These are phyloP conservation scores for Komagataella populi DNA, from an alignment of 805 yeast species.

Conservation along the genomic window DNA sequence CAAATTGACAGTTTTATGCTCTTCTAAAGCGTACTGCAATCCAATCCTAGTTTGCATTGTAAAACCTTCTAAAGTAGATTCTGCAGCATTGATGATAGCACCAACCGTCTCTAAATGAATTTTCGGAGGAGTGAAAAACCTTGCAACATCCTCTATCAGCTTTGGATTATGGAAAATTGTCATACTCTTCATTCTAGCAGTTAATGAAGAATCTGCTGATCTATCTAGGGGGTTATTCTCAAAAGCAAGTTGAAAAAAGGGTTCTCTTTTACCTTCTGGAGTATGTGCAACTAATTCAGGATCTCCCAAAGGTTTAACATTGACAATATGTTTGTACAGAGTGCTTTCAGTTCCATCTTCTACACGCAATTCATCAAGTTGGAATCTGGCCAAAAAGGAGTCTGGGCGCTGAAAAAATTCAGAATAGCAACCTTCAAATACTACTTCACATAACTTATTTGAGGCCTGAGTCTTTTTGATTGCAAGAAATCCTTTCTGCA, in stretches of 20 bases:
- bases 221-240: conserved; percentile 82
- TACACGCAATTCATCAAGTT: conserved; percentile 68
- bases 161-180: conserved; percentile 82
- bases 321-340: conserved; percentile 76
- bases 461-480: conserved; percentile 29
- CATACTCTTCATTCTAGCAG: conserved; percentile 71
- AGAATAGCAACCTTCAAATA: conserved; percentile 71
- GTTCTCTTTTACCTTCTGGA: conserved; percentile 21
- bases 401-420: conserved; percentile 67
- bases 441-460: conserved; percentile 54
- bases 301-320: conserved; percentile 52
- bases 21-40: conserved; percentile 83
- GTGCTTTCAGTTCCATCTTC: conserved; percentile 78
- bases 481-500: conserved; percentile 67
- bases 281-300: conserved; percentile 16
- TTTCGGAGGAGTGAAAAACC: conserved; percentile 79
- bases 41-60: conserved; percentile 86
- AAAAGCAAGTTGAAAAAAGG: conserved; percentile 70
- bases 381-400: conserved; percentile 59
- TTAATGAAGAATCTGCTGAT: conserved; percentile 66
- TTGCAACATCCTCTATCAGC: conserved; percentile 60
- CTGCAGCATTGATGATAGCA: conserved; percentile 88
- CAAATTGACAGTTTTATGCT: conserved; percentile 81
- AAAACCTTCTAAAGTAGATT: conserved; percentile 83
- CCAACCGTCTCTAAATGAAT: conserved; percentile 80